Percentiles rank a stretch among this genome's conserved stretches.
These are phyloP conservation scores for Aspergillus spinulosporus DNA, from an alignment of 2,329 filamentous ascomycete species.

Conservation along the genomic window DNA sequence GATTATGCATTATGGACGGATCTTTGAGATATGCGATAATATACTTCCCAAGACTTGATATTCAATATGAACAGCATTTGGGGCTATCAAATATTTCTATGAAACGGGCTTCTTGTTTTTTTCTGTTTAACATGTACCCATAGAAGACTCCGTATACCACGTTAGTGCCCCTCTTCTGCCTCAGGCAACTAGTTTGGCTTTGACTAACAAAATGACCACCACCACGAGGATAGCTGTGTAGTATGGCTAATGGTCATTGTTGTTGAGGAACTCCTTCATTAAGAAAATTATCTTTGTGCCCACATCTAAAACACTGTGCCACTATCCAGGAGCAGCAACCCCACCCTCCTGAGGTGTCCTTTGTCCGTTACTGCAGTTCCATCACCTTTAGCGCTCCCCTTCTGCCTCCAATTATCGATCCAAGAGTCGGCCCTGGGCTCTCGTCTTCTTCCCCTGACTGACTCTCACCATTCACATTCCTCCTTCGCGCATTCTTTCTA, in stretches of 20 bases:
- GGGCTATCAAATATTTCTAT: no score
- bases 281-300: neutral
- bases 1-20: neutral
- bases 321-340: neutral
- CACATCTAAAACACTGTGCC: neutral
- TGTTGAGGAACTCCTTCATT: neutral
- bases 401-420: slow-evolving; percentile 7
- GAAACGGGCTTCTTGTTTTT: neutral
- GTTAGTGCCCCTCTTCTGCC: neutral
- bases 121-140: neutral
- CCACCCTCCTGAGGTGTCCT: slow-evolving; percentile 2
- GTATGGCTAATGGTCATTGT: neutral
- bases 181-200: neutral
- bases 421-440: slow-evolving; percentile 4
- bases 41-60: no score
- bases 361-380: slow-evolving; percentile 11
- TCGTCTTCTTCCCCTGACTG: slow-evolving; percentile 9
- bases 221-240: neutral
- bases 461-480: neutral
- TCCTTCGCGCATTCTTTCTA: neutral
- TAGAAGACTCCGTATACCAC: neutral
- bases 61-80: no score
- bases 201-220: neutral
- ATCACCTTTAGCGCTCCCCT: slow-evolving; percentile 12
- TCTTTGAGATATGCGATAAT: neutral